Conservation (phyloP, 768 basidiomycete species). For the Lactarius vividus region DNA sequence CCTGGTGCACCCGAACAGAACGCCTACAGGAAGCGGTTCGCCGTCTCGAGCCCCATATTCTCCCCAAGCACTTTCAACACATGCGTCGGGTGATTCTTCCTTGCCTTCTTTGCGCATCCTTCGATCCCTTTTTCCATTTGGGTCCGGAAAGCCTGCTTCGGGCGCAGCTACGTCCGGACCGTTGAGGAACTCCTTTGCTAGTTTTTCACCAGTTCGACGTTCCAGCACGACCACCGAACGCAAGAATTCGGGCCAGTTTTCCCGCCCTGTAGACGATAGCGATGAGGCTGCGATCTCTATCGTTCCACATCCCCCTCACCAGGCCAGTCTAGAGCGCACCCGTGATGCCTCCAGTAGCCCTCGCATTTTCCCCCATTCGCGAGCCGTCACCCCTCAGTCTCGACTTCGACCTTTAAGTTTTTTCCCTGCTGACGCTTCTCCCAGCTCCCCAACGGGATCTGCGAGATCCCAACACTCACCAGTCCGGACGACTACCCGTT, state of each 20-base stretch:
- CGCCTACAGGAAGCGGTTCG: slow-evolving; percentile 30
- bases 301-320: slow-evolving; percentile 2
- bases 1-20: slow-evolving; percentile 31
- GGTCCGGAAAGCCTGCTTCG: slow-evolving; percentile 42
- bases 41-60: slow-evolving; percentile 29
- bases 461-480: slow-evolving; percentile 23
- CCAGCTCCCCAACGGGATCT: slow-evolving; percentile 20
- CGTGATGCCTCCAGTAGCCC: neutral
- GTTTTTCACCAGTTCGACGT: slow-evolving; percentile 55
- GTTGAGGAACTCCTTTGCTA: slow-evolving; percentile 36
- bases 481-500: slow-evolving; percentile 11
- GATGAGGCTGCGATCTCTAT: slow-evolving; percentile 22
- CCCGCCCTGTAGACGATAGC: slow-evolving; percentile 1
- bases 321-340: neutral
- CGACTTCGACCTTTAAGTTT: slow-evolving; percentile 5
- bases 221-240: slow-evolving; percentile 38
- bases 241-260: slow-evolving; percentile 25
- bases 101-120: slow-evolving; percentile 53
- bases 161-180: slow-evolving; percentile 23
- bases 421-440: slow-evolving; percentile 20
- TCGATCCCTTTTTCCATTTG: slow-evolving; percentile 67
- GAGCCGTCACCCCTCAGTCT: slow-evolving; percentile 18
- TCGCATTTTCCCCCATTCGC: slow-evolving; percentile 18
- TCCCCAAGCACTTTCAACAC: slow-evolving; percentile 24
- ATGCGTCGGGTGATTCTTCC: slow-evolving; percentile 28